Percentiles rank a stretch among this genome's conserved stretches.
phyloP scores from a whole-genome alignment of 495 filamentous ascomycete species.

The Lasiosphaeris hirsuta region DNA sequence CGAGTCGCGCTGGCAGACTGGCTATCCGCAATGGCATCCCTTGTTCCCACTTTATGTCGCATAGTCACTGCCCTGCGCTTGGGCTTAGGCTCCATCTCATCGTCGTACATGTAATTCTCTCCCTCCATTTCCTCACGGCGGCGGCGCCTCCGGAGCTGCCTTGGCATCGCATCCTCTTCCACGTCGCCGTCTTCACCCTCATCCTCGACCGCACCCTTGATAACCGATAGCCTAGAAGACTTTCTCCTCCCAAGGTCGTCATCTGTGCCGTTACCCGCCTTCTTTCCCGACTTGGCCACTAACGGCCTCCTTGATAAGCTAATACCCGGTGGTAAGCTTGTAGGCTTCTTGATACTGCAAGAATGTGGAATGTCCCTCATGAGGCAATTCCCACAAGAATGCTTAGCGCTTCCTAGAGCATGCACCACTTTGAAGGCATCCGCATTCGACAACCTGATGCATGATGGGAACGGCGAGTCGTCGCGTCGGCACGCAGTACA shows the following conservation, averaged over 20 bases:
- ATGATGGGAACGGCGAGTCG: slow-evolving; percentile 7
- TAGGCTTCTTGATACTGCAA: slow-evolving; percentile 12
- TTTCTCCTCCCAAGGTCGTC: too few relatives aligned
- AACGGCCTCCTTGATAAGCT: background rate
- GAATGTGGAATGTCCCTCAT: background rate
- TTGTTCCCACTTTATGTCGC: background rate
- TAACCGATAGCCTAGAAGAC: too few relatives aligned
- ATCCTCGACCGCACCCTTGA: too few relatives aligned
- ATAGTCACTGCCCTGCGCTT: slow-evolving; percentile 7
- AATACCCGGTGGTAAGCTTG: background rate
- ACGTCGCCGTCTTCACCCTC: background rate
- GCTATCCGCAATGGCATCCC: background rate
- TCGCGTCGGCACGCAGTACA: slow-evolving; percentile 16
- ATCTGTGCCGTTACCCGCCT: too few relatives aligned
- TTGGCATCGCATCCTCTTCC: background rate
- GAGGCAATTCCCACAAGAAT: slow-evolving; percentile 16
- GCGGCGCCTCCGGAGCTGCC: background rate
- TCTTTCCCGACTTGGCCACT: background rate
- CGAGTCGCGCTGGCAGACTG: too few relatives aligned
- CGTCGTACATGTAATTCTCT: background rate
- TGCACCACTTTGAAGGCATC: background rate
- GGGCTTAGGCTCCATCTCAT: background rate
- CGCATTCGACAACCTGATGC: background rate
- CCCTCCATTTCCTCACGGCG: background rate
- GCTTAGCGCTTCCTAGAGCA: background rate